phyloP scores from a whole-genome alignment of 495 filamentous ascomycete genomes.

The Neurospora sp. region DNA sequence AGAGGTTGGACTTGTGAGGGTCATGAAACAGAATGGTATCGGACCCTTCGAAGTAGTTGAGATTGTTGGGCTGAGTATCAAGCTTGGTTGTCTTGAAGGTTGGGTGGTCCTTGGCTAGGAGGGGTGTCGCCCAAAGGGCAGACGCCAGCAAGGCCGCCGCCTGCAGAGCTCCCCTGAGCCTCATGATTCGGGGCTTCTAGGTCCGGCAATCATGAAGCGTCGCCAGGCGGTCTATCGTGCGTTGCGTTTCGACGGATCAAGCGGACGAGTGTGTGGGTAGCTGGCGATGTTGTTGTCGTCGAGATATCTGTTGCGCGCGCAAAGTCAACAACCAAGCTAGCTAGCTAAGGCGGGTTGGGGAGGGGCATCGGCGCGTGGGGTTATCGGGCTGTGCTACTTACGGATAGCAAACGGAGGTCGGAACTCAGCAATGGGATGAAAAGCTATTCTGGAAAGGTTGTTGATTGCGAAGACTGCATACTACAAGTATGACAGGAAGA shows the following conservation, averaged over 20 bases:
- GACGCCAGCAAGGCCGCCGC: slow-evolving; percentile 32
- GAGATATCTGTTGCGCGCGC: not conserved
- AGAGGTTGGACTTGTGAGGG: slow-evolving; percentile 42
- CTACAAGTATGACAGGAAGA: not conserved
- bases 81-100: slow-evolving; percentile 43
- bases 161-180: slow-evolving; percentile 33
- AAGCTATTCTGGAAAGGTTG: not conserved
- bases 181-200: slow-evolving; percentile 28
- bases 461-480: not conserved
- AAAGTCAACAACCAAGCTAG: not conserved
- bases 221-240: not conserved
- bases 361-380: not conserved
- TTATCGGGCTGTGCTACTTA: not conserved
- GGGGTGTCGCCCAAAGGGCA: slow-evolving; percentile 28
- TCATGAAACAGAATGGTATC: slow-evolving; percentile 65
- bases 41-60: slow-evolving; percentile 81
- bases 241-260: not conserved
- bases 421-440: not conserved
- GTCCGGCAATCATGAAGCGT: slow-evolving; percentile 18
- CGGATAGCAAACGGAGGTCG: not conserved
- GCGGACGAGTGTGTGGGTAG: not conserved
- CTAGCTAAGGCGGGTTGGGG: not conserved
- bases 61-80: slow-evolving; percentile 46
- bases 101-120: slow-evolving; percentile 39
- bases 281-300: not conserved